Evolutionary conservation across 768 basidiomycete species (phyloP).

Genomic region (Pisolithus microcarpus): DNA sequence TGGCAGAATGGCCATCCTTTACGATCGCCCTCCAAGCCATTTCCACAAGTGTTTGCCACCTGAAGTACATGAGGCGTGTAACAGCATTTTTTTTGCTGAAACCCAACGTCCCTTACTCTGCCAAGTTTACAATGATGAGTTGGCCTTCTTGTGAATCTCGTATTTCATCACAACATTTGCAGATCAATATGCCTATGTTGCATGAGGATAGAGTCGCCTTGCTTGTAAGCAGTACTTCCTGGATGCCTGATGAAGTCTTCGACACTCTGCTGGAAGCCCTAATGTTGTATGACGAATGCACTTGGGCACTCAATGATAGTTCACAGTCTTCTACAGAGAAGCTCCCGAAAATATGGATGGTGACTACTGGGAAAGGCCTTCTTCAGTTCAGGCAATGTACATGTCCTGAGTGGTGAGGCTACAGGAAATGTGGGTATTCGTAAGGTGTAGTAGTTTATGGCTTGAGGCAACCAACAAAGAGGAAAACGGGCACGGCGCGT

Average conservation of each 20-base stretch:
- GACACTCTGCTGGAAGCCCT: slow-evolving; percentile 74
- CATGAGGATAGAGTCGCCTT: slow-evolving; percentile 77
- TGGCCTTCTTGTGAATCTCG: slow-evolving; percentile 15
- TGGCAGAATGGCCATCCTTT: slow-evolving; percentile 72
- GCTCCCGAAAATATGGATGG: no score
- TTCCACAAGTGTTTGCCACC: slow-evolving; percentile 67
- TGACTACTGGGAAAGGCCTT: no score
- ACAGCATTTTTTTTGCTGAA: slow-evolving; percentile 43
- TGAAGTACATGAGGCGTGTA: slow-evolving; percentile 66
- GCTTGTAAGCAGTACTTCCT: slow-evolving; percentile 87
- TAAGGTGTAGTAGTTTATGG: no score
- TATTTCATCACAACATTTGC: slow-evolving; percentile 19
- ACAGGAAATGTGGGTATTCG: no score
- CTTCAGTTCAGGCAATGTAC: no score
- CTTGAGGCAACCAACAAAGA: no score
- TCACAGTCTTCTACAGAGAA: no score
- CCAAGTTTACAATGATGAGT: slow-evolving; percentile 47
- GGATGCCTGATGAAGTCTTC: slow-evolving; percentile 98
- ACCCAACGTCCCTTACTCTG: slow-evolving; percentile 48
- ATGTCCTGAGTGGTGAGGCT: no score
- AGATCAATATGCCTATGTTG: slow-evolving; percentile 35
- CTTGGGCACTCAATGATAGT: slow-evolving; percentile 26
- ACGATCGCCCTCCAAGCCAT: slow-evolving; percentile 84
- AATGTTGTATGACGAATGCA: slow-evolving; percentile 56
- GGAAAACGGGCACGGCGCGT: no score